These are phyloP conservation scores for Chlorella sorokiniana DNA, from an alignment of 139 green algal genomes.

Conservation along the genomic window DNA sequence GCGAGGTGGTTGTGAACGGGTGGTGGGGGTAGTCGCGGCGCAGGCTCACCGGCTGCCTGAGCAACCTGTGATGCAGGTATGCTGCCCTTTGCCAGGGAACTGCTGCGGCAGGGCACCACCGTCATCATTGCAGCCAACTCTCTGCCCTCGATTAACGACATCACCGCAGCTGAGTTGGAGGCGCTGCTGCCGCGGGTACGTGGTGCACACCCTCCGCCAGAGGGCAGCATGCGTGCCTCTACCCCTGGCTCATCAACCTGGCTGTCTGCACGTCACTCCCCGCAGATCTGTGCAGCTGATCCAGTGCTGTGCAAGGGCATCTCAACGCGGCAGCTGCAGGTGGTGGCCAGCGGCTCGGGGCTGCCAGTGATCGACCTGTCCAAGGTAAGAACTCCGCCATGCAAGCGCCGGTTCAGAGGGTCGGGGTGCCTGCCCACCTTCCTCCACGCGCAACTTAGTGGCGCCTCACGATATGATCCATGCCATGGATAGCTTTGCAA, in stretches of 20 bases:
- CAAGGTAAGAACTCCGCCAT: too few species aligned
- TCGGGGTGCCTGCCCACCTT: too few species aligned
- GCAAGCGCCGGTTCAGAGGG: too few species aligned
- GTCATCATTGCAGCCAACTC: conserved; percentile 89
- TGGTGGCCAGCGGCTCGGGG: conserved; percentile 77
- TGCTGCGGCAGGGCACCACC: conserved; percentile 64
- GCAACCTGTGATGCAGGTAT: conserved; percentile 62
- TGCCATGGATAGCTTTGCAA: too few species aligned
- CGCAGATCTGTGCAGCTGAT: conserved; percentile 18
- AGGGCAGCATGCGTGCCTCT: not conserved
- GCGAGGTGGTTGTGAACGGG: too few species aligned
- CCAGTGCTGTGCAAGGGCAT: conserved; percentile 27
- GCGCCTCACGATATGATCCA: too few species aligned
- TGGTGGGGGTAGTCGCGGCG: not conserved
- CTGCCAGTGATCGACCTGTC: conserved; percentile 89
- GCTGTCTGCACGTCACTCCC: not conserved
- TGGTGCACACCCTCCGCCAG: not conserved
- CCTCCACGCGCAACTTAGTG: too few species aligned
- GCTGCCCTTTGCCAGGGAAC: conserved; percentile 84
- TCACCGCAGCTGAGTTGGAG: conserved; percentile 84
- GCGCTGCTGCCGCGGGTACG: conserved; percentile 54
- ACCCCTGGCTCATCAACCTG: too few species aligned
- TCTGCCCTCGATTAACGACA: conserved; percentile 89
- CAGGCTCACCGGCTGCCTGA: not conserved
- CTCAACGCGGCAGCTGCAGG: conserved; percentile 44